phyloP scores from a whole-genome alignment of 345 rosid species.

The Populus alba region DNA sequence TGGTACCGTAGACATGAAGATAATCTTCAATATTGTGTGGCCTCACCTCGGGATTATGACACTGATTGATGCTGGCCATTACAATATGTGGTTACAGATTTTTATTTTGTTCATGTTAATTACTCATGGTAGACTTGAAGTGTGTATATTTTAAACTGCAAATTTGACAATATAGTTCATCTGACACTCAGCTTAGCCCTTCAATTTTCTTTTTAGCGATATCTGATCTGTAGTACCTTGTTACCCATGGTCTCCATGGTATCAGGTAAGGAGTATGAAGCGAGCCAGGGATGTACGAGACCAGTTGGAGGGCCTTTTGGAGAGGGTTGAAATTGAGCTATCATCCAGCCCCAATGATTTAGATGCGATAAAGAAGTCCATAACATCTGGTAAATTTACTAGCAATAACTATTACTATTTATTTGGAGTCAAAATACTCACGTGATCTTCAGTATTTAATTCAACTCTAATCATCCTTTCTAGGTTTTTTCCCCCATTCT shows the following conservation, averaged over 20 bases:
- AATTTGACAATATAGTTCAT: not conserved
- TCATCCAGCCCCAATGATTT: conserved; percentile 59
- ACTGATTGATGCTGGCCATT: not conserved
- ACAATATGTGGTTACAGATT: not conserved
- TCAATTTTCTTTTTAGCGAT: not conserved
- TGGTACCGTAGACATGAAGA: not conserved
- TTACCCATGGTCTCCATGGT: conserved; percentile 20
- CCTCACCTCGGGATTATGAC: not conserved
- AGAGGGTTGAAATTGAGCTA: conserved; percentile 91
- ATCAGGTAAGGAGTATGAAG: conserved; percentile 96
- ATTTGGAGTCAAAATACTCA: not conserved
- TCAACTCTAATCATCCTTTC: conserved; percentile 10
- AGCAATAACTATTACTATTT: not conserved
- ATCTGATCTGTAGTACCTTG: conserved; percentile 1
- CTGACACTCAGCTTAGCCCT: not conserved
- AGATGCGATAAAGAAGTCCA: conserved; percentile 74
- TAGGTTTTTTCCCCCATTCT: conserved; percentile 90
- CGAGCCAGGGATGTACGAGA: conserved; percentile 94
- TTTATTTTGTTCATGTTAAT: not conserved
- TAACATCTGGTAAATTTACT: conserved; percentile 61
- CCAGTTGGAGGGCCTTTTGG: conserved; percentile 91
- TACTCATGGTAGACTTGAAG: not conserved
- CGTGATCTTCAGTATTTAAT: conserved; percentile 12
- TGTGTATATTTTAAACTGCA: not conserved
- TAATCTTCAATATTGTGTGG: not conserved